Base-by-base conservation (phyloP, 2,329 filamentous ascomycete species). In the Epichloe amarillans region DNA sequence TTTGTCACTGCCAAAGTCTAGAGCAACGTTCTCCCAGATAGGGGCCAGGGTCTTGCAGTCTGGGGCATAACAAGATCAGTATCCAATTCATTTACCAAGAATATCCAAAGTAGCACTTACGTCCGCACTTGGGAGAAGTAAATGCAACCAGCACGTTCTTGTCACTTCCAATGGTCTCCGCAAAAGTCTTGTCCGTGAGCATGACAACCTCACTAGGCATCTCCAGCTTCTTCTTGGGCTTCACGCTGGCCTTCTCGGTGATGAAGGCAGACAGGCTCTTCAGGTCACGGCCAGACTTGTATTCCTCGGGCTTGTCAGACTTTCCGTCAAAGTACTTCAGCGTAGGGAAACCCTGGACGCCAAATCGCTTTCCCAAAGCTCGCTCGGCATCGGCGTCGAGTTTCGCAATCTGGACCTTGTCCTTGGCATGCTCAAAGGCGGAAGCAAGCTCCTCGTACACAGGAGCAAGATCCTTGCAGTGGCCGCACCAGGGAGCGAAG, bases 271-370 rank as follows among this genome's bases (percentile, higher is more conserved):
- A 77, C 70, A 98, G 72, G 66, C 84, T 88, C 61, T 97, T 93
- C 26, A 98, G 66, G 66, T 96, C 91, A 52, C 93, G 81, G 35
- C 87, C 89, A 53, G 87, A 84, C 54, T 79, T 85, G 74, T 97
- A 98, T 55, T 96, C 89, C 56, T 77, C 72, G 0, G 91, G 90
- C 63, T 79, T 83, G 53, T 88, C 82, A 66, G 84, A 91, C 78
- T 94, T 94, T 60, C 93, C 93, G 69, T 97, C 90, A 63, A 98
- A 98, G 78, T 81, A 98, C 72, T 98, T 98, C 63, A 98, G 73
- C 0, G 93, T 98, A 19, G 93, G 93, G 75, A 97, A 98, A 19
- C 94, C 94, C 70, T 93, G 84, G 46, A 98, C 79, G 42, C 86
- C 88, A 63, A 90, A 97, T 57, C 82, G 78, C 76, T 87, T 86